Conservation (phyloP, 1,284 basidiomycete species). For the Cryptococcus sp. region DNA sequence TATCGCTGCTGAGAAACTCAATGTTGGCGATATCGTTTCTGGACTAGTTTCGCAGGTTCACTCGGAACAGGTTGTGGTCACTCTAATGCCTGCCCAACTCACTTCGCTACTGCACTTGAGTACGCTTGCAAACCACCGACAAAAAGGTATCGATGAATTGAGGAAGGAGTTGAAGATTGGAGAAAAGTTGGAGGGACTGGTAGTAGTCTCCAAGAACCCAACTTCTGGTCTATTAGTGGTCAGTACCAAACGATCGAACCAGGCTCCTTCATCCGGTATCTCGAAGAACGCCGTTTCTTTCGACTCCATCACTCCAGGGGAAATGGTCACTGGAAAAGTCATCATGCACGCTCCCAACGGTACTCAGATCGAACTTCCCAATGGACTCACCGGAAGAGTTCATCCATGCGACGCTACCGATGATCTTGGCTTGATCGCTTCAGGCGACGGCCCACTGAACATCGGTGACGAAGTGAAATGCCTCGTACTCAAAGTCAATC, state of each 20-base stretch:
- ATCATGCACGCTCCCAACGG: constrained; percentile 62
- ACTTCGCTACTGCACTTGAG: constrained; percentile 80
- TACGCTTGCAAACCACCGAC: constrained; percentile 79
- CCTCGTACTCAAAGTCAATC: constrained; percentile 64
- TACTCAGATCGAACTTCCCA: constrained; percentile 67
- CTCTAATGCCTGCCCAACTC: constrained; percentile 64
- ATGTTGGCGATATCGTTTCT: constrained; percentile 69
- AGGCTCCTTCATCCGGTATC: constrained; percentile 55
- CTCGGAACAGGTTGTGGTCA: constrained; percentile 73
- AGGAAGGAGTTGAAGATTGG: constrained; percentile 64
- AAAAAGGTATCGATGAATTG: constrained; percentile 65
- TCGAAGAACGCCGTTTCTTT: constrained; percentile 56
- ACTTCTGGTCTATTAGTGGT: constrained; percentile 87
- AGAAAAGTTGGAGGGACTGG: constrained; percentile 69
- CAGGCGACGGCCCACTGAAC: constrained; percentile 58
- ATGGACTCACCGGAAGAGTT: constrained; percentile 65
- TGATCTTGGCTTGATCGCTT: constrained; percentile 55
- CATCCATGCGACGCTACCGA: constrained; percentile 78
- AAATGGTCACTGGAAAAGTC: constrained; percentile 72
- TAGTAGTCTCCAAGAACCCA: constrained; percentile 83
- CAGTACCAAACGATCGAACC: constrained; percentile 53
- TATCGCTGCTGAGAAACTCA: constrained; percentile 63
- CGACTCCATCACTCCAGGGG: constrained; percentile 64
- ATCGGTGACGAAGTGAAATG: constrained; percentile 67
- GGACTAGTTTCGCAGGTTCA: constrained; percentile 73